phyloP scores from a whole-genome alignment of 345 rosid genomes.

The Citrus trifoliata region DNA sequence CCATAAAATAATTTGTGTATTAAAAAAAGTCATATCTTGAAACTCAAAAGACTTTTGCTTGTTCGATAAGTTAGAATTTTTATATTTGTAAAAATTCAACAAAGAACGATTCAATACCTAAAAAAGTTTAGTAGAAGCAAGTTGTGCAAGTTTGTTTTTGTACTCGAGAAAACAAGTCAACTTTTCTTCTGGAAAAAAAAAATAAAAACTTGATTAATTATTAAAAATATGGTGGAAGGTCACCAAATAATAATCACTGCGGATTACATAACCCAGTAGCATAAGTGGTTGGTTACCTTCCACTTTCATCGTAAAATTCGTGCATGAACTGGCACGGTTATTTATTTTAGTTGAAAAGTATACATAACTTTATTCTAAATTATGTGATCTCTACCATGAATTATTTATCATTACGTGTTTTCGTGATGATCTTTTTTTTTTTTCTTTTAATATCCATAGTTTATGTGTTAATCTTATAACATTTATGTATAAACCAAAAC shows the following conservation, averaged over 20 bases:
- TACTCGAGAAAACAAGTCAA: background rate
- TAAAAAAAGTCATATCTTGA: background rate
- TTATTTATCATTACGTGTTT: too few species aligned
- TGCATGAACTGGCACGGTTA: background rate
- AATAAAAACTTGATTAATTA: background rate
- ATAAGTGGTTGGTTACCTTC: slow-evolving; percentile 3
- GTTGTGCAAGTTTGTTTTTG: background rate
- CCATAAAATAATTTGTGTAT: background rate
- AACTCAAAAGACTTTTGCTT: background rate
- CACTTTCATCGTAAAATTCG: background rate
- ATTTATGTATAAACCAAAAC: too few species aligned
- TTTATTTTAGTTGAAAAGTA: background rate
- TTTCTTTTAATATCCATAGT: too few species aligned
- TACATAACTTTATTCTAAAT: too few species aligned
- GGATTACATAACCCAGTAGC: background rate
- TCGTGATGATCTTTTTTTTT: too few species aligned
- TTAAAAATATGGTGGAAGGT: background rate
- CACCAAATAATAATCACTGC: slow-evolving; percentile 1
- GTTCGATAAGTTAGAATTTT: background rate
- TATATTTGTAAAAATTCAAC: background rate
- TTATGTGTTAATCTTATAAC: too few species aligned
- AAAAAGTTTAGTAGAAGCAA: background rate
- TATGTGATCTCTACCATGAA: too few species aligned
- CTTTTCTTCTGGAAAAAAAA: background rate
- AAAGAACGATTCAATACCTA: background rate